Conservation (phyloP, 2,329 filamentous ascomycete species). For the Monosporascus sp. region DNA sequence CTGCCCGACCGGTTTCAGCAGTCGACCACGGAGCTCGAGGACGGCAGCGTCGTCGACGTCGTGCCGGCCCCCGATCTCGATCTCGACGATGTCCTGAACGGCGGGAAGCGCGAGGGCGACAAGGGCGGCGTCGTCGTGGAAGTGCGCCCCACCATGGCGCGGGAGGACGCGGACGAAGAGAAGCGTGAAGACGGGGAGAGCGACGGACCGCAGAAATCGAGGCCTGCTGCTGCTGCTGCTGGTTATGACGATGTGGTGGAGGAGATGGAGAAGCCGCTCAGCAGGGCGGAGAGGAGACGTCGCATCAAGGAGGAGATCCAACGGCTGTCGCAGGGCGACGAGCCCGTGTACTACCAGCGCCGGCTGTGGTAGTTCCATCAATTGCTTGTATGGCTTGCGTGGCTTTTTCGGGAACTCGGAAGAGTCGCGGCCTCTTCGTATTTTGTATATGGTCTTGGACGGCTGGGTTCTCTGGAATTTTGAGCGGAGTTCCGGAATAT, state of each 20-base stretch:
- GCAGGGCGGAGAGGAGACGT: conserved; percentile 46
- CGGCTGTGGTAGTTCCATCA: conserved; percentile 41
- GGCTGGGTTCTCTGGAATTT: too few species aligned
- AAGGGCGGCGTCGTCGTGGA: conserved; percentile 28
- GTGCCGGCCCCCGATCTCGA: conserved; percentile 26
- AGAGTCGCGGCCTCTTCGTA: not conserved
- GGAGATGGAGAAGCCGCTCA: conserved; percentile 41
- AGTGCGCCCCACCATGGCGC: conserved; percentile 26
- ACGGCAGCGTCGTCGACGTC: conserved; percentile 38
- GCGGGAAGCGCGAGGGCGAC: conserved; percentile 1
- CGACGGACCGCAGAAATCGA: conserved; percentile 3
- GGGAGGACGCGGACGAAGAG: conserved; percentile 11
- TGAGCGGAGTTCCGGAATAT: too few species aligned
- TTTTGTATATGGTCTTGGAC: not conserved
- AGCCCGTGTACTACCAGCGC: conserved; percentile 48
- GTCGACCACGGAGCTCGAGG: conserved; percentile 39
- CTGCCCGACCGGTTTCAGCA: conserved; percentile 46
- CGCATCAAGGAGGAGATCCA: conserved; percentile 54
- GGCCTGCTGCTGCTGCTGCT: conserved; percentile 1
- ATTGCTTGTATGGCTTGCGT: not conserved
- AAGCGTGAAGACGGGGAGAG: conserved; percentile 8
- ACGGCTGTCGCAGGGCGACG: conserved; percentile 38
- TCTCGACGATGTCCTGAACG: not conserved
- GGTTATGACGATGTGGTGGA: conserved; percentile 23
- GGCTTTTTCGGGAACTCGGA: not conserved